A percentile compares a stretch with the other conserved stretches of the same genome.
These are phyloP conservation scores for Secale cereale DNA, from an alignment of 176 grass and related monocot genomes.

Conservation along the genomic window DNA sequence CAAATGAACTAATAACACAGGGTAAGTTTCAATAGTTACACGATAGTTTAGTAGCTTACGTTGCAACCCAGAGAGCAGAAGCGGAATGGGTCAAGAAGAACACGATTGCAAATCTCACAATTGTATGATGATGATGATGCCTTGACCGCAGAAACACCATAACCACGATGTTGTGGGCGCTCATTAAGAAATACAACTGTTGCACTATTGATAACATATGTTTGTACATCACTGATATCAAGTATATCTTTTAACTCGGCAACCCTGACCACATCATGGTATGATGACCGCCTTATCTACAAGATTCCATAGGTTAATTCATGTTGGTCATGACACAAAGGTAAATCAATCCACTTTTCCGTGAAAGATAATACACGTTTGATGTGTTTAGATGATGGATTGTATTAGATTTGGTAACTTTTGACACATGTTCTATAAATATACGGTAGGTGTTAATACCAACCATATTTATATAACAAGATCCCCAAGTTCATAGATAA, in stretches of 20 bases:
- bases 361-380: neutral
- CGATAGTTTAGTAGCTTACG: slow-evolving; percentile 10
- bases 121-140: slow-evolving; percentile 15
- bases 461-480: neutral
- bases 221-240: slow-evolving; percentile 50
- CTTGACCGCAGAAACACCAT: neutral
- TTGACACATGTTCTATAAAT: neutral
- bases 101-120: slow-evolving; percentile 42
- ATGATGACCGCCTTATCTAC: slow-evolving; percentile 58
- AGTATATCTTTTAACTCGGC: slow-evolving; percentile 45
- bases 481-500: neutral
- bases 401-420: neutral
- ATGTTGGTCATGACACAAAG: neutral
- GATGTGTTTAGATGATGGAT: neutral
- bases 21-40: too few relatives aligned
- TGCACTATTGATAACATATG: slow-evolving; percentile 67
- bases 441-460: neutral
- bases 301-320: neutral
- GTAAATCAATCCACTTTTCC: neutral
- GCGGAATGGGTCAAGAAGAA: slow-evolving; percentile 33
- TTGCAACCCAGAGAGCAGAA: slow-evolving; percentile 58
- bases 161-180: slow-evolving; percentile 23
- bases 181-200: slow-evolving; percentile 55
- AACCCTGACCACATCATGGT: slow-evolving; percentile 59
- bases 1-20: too few relatives aligned